A percentile compares a stretch with the other conserved stretches of the same genome.
Conservation (phyloP, 371 early-diverging fungal genomes). For the Dentiscutata heterogama region DNA sequence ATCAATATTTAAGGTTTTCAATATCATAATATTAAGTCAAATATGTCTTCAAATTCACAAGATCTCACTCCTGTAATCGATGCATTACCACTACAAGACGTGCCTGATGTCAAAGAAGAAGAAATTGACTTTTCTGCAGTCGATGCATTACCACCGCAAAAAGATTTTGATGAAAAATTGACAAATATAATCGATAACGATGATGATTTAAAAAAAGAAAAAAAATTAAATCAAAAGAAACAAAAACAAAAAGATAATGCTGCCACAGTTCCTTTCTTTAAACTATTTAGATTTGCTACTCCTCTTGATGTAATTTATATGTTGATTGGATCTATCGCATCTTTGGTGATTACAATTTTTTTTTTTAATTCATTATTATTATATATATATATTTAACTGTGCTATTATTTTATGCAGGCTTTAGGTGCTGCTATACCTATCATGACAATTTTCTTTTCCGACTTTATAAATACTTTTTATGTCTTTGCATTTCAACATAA, state of each 20-base stretch:
- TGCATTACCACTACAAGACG: too few species aligned
- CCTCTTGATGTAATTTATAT: constrained; percentile 26
- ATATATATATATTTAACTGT: background rate
- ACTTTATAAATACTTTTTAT: constrained; percentile 6
- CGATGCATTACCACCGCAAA: constrained; percentile 37
- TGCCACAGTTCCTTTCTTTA: background rate
- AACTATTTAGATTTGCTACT: constrained; percentile 24
- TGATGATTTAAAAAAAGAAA: background rate
- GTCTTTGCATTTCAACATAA: background rate
- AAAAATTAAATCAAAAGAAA: constrained; percentile 17
- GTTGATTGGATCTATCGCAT: background rate
- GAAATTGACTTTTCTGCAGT: constrained; percentile 25
- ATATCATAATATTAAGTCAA: too few species aligned
- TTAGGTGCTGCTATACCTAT: constrained; percentile 20
- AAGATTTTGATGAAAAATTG: background rate
- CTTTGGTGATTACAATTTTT: background rate
- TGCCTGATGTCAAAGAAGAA: too few species aligned
- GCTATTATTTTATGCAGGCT: background rate
- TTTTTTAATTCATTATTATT: background rate
- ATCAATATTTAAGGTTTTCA: too few species aligned
- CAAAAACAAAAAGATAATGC: background rate
- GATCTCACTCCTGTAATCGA: too few species aligned
- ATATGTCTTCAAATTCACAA: too few species aligned
- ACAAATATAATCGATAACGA: background rate
- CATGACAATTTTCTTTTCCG: constrained; percentile 42